These are phyloP conservation scores for Metschnikowia reukaufii DNA, from an alignment of 805 yeast species.

Conservation along the genomic window DNA sequence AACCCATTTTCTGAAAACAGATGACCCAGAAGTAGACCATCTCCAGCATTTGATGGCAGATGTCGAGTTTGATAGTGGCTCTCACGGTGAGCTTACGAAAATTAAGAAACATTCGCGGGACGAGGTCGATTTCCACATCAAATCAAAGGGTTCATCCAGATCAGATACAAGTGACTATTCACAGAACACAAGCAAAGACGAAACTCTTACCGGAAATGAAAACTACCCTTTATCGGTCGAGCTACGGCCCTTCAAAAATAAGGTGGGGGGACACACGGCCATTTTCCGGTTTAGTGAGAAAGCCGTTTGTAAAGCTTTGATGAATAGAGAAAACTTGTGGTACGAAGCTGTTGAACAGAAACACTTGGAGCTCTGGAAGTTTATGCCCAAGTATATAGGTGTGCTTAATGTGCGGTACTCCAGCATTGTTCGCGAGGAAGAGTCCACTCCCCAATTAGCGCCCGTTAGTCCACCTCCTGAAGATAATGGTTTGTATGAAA, in stretches of 20 bases:
- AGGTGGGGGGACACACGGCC: slow-evolving; percentile 98
- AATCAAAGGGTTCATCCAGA: background rate
- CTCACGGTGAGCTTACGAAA: slow-evolving; percentile 32
- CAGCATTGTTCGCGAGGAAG: slow-evolving; percentile 41
- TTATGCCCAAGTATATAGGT: slow-evolving; percentile 94
- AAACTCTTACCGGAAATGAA: background rate
- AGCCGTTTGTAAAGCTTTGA: slow-evolving; percentile 92
- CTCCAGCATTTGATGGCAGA: slow-evolving; percentile 51
- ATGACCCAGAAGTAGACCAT: slow-evolving; percentile 21
- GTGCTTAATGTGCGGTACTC: slow-evolving; percentile 87
- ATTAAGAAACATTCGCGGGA: slow-evolving; percentile 19
- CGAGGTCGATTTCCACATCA: slow-evolving; percentile 9
- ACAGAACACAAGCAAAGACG: background rate
- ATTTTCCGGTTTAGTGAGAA: slow-evolving; percentile 86
- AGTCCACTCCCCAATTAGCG: slow-evolving; percentile 13
- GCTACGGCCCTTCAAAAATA: slow-evolving; percentile 84
- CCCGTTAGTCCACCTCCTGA: slow-evolving; percentile 8
- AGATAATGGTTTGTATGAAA: background rate
- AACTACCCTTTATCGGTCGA: slow-evolving; percentile 77
- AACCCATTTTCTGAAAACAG: slow-evolving; percentile 3
- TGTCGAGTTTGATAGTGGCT: slow-evolving; percentile 45
- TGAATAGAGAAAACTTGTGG: slow-evolving; percentile 86
- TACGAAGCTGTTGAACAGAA: slow-evolving; percentile 82
- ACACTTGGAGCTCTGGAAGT: slow-evolving; percentile 73
- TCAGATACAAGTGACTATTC: background rate